Evolutionary conservation across 1,284 basidiomycete species (phyloP), one percentile per base, ranked within the genome.

Genomic region (Thecaphora thlaspeos): DNA sequence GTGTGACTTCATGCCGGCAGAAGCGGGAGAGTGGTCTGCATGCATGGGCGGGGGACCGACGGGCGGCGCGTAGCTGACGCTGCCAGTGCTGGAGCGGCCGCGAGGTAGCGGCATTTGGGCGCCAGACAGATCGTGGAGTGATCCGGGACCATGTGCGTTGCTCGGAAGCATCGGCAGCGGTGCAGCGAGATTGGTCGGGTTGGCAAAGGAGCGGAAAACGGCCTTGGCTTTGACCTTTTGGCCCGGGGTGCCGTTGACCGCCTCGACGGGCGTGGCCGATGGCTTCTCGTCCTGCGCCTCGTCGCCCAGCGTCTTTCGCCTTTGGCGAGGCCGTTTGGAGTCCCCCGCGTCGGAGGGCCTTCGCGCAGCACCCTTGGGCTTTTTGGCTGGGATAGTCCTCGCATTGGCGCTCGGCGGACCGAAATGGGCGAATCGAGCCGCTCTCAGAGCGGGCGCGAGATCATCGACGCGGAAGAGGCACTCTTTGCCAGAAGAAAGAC

Each of bases 381-480:
- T 68, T 42, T 68, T 68, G 42, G 49, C 52, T 2, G 61, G 55
- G 21, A 68, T 61, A 18, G 52, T 54, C 21, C 66, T 55, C 4
- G 66, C 62, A 39, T 66, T 61, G 41, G 59, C 51, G 32, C 51
- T 59, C 0, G 66, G 61, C 7, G 70, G 70, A 18, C 65, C 68
- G 47, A 65, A 65, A 18, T 65, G 60, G 17, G 66, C 59, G 41
- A 73, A 73, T 2, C 71, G 55, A 18, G 71, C 55, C 7, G 58
- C 55, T 26, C 71, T 48, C n/a, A 74, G 61, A 10, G 68, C 61
- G 2, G 71, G 70, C 11, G 56, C 54, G 9, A 74, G 65, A 36
- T 74, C 71, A 37, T 74, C 71, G 46, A 74, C 54, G 36, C 70
- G 56, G 43, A 74, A 74, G 36, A 72, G 59, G 46, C 71, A 74